Percentiles rank a stretch among this genome's conserved stretches.
These are phyloP conservation scores for Thalassiosira sp. DNA, from an alignment of 352 stramenopile genomes.

Conservation along the genomic window DNA sequence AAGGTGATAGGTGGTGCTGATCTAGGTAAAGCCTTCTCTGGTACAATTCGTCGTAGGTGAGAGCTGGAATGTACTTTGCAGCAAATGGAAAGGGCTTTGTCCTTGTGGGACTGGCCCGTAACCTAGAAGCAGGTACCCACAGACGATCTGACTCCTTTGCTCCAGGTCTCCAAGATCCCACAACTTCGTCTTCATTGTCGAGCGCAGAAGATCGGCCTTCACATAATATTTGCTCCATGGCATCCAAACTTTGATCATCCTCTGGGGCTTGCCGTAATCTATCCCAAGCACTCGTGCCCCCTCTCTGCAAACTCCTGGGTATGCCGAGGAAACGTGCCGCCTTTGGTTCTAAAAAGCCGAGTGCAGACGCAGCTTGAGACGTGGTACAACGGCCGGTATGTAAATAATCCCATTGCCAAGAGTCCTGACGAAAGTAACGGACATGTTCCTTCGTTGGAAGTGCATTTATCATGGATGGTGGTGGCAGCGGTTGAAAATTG, in stretches of 20 bases:
- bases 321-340: constrained; percentile 65
- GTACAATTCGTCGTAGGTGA: constrained; percentile 48
- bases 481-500: constrained; percentile 65
- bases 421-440: constrained; percentile 79
- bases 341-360: constrained; percentile 74
- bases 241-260: constrained; percentile 51
- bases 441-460: constrained; percentile 70
- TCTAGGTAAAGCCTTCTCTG: constrained; percentile 20
- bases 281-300: constrained; percentile 64
- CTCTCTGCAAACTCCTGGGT: constrained; percentile 59
- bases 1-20: constrained; percentile 22
- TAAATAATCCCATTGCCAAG: constrained; percentile 83
- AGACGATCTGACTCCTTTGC: constrained; percentile 22
- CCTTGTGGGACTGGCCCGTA: constrained; percentile 8
- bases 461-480: constrained; percentile 44
- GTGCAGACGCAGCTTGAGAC: constrained; percentile 64
- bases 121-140: constrained; percentile 22
- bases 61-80: constrained; percentile 59
- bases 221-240: constrained; percentile 65
- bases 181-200: neutral
- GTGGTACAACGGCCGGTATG: constrained; percentile 82
- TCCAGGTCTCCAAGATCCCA: constrained; percentile 21
- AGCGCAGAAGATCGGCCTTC: constrained; percentile 8
- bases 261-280: constrained; percentile 49
- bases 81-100: constrained; percentile 52